Base-by-base conservation (phyloP, 305 asterid genomes). In the Fraxinus latifolia region DNA sequence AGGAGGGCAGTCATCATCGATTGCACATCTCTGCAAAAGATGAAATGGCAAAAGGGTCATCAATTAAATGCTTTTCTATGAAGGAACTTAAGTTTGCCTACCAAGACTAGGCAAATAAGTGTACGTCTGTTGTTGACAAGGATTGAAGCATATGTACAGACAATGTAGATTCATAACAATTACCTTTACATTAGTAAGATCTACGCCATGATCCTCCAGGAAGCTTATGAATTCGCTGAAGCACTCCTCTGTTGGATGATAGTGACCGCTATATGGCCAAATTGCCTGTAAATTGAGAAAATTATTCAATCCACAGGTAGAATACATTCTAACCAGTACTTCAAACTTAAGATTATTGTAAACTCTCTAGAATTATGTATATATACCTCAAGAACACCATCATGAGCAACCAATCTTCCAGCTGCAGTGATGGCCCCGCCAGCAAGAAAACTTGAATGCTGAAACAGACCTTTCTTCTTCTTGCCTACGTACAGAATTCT, bases 361-460 rank as follows among this genome's bases (percentile, higher is more conserved):
- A 14, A 47, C 17, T 47, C n/a, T 44, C 19, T 47, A 11, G 58
- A 5, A 12, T 14, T 15, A 47, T 47, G 6, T 47, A 42, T 42
- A 42, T 14, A 47, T 47, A 47, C 60, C 60, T 47, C 81, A 17
- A 92, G 94, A 82, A 84, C 23, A 3, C 95, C 95, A 19, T 84
- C 82, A 14, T 67, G 87, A 78, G 90, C 95, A 60, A 86, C 88
- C n/a, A 92, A 83, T 84, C 95, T 86, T 33, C 94, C 97, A 2
- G 94, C 97, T 31, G 95, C 88, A 3, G 91, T 86, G 1, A 89
- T 90, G 75, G 88, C 95, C 9, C 90, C 97, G n/a, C 97, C 95
- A 0, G 94, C 83, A 3, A 91, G 79, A 72, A 91, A 92, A 81
- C 95, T 92, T 1, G 94, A 92, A 76, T 92, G 97, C 79, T 92